These are phyloP conservation scores for Solanum dulcamara DNA, from an alignment of 257 asterid genomes.

Conservation along the genomic window DNA sequence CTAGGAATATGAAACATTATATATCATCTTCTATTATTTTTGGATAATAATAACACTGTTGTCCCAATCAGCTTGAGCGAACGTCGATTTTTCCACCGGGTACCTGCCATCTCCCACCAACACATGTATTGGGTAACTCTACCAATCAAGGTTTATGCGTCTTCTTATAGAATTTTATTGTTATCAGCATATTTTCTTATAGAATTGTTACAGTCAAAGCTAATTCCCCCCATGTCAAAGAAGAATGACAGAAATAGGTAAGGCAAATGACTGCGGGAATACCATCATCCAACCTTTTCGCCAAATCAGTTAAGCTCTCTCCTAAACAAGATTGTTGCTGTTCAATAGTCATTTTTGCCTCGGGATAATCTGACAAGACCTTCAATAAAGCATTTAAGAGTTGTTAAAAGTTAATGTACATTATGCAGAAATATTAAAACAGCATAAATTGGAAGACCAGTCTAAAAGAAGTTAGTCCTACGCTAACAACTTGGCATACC, in stretches of 20 bases:
- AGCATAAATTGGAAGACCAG: neutral
- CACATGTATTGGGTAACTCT: neutral
- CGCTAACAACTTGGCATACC: conserved; percentile 13
- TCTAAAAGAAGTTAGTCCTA: neutral
- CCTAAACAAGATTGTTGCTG: conserved; percentile 66
- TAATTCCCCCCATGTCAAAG: neutral
- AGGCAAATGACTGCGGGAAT: conserved; percentile 37
- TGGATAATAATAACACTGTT: neutral
- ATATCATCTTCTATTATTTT: neutral
- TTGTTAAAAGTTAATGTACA: neutral
- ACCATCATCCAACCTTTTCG: conserved; percentile 96
- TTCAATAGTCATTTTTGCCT: conserved; percentile 64
- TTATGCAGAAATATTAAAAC: neutral
- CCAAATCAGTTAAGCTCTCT: conserved; percentile 69
- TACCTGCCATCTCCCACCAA: neutral
- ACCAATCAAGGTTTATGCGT: neutral
- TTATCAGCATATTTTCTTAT: neutral
- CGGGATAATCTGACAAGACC: conserved; percentile 83
- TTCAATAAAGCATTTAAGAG: conserved; percentile 12
- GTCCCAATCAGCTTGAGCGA: neutral
- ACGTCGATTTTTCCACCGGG: neutral
- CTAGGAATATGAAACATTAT: neutral
- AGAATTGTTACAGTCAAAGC: neutral
- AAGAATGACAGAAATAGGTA: neutral
- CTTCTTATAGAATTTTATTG: neutral